These are phyloP conservation scores for Gremmenia infestans DNA, from an alignment of 2,329 filamentous ascomycete species.

Conservation along the genomic window DNA sequence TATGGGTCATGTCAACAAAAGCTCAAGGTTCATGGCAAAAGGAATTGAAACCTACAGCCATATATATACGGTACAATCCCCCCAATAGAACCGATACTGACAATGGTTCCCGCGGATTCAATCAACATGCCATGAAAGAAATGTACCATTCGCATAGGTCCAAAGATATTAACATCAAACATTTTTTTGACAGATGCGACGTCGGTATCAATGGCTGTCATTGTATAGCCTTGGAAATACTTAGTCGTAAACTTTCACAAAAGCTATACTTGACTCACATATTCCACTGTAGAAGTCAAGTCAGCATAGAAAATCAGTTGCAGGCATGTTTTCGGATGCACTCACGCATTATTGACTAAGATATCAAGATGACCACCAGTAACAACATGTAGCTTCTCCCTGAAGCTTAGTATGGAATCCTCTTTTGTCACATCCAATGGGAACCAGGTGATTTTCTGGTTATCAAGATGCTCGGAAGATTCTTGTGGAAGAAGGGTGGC, in stretches of 20 bases:
- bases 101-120: conserved; percentile 23
- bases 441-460: conserved; percentile 27
- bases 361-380: conserved; percentile 36
- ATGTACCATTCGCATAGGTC: conserved; percentile 28
- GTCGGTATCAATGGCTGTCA: conserved; percentile 30
- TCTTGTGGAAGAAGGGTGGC: conserved; percentile 33
- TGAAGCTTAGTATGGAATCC: conserved; percentile 27
- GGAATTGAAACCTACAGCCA: conserved; percentile 21
- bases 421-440: conserved; percentile 36
- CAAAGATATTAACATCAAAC: conserved; percentile 30
- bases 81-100: conserved; percentile 23
- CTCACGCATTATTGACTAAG: conserved; percentile 39
- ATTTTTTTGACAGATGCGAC: conserved; percentile 23
- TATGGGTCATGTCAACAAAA: background rate
- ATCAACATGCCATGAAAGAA: conserved; percentile 25
- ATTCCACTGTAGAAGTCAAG: conserved; percentile 16
- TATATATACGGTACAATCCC: conserved; percentile 29
- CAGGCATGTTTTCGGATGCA: background rate
- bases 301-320: background rate
- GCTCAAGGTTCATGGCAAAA: background rate
- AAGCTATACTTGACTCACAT: conserved; percentile 18
- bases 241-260: background rate
- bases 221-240: conserved; percentile 22
- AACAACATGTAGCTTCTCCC: conserved; percentile 30
- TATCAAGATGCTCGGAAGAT: conserved; percentile 24